Evolutionary conservation across 805 yeast genomes (phyloP).

Genomic region (Brettanomyces nanus): DNA sequence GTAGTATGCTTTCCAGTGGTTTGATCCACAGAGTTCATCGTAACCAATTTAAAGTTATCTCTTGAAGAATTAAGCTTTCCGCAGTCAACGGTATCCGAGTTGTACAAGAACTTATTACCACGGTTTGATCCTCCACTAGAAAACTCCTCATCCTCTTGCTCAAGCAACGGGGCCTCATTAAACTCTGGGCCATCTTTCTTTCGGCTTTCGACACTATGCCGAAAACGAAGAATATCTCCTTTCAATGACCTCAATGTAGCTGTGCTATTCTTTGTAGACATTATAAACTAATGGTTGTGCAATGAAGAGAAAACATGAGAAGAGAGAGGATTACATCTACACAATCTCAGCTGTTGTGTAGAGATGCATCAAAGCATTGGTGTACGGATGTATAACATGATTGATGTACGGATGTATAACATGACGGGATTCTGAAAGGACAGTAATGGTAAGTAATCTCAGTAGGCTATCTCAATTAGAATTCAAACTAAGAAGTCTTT

Average conservation of each 20-base stretch:
- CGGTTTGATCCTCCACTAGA: conserved; percentile 21
- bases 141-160: conserved; percentile 8
- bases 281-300: no score
- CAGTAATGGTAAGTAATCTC: no score
- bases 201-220: conserved; percentile 12
- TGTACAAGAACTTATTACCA: conserved; percentile 23
- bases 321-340: no score
- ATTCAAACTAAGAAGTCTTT: no score
- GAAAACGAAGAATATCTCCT: conserved; percentile 20
- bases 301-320: no score
- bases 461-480: no score
- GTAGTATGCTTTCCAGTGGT: conserved; percentile 13
- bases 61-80: conserved; percentile 17
- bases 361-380: no score
- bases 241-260: conserved; percentile 4
- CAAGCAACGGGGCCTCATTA: conserved; percentile 6
- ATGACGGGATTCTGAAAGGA: no score
- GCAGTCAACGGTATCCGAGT: conserved; percentile 18
- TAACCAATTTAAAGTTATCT: conserved; percentile 15
- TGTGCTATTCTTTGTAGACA: background rate
- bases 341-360: no score
- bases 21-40: conserved; percentile 13
- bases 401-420: no score
- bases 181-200: conserved; percentile 4
- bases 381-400: no score